Conservation (phyloP, 2,329 filamentous ascomycete genomes). For the Epichloe scottii region DNA sequence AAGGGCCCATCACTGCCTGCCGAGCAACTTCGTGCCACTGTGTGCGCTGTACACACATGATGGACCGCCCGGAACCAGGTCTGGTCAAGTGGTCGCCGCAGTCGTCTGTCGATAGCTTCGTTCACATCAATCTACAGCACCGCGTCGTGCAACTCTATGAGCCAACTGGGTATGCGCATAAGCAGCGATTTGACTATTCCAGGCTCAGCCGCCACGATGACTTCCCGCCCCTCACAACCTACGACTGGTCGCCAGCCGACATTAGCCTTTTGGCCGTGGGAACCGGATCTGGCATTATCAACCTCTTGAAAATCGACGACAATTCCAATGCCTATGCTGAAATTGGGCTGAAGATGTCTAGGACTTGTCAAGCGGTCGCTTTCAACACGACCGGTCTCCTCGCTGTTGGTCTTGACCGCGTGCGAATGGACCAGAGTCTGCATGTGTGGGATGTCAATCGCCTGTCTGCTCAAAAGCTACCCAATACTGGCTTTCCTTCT, state of each 20-base stretch:
- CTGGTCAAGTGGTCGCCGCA: conserved; percentile 56
- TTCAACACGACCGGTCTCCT: conserved; percentile 62
- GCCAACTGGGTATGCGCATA: conserved; percentile 45
- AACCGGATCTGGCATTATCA: conserved; percentile 61
- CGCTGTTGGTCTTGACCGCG: conserved; percentile 68
- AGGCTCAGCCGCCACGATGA: conserved; percentile 48
- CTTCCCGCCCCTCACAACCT: conserved; percentile 50
- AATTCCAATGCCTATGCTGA: conserved; percentile 52
- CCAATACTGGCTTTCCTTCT: conserved; percentile 35
- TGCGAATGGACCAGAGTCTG: conserved; percentile 69
- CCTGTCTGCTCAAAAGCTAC: conserved; percentile 36
- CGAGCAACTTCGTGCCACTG: too few relatives aligned
- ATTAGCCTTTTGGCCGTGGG: conserved; percentile 61
- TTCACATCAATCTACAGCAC: conserved; percentile 53
- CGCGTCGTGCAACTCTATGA: conserved; percentile 51
- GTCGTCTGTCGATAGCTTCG: conserved; percentile 43
- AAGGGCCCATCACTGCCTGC: not conserved
- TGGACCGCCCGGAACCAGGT: conserved; percentile 49
- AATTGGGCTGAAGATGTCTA: conserved; percentile 60
- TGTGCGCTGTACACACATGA: conserved; percentile 11
- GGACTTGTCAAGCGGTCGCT: conserved; percentile 69
- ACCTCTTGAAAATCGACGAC: conserved; percentile 60
- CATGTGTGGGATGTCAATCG: conserved; percentile 72
- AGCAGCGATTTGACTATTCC: conserved; percentile 43
- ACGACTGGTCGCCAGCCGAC: conserved; percentile 53